phyloP scores from a whole-genome alignment of 306 rosid genomes.

The Prunus mongolica region DNA sequence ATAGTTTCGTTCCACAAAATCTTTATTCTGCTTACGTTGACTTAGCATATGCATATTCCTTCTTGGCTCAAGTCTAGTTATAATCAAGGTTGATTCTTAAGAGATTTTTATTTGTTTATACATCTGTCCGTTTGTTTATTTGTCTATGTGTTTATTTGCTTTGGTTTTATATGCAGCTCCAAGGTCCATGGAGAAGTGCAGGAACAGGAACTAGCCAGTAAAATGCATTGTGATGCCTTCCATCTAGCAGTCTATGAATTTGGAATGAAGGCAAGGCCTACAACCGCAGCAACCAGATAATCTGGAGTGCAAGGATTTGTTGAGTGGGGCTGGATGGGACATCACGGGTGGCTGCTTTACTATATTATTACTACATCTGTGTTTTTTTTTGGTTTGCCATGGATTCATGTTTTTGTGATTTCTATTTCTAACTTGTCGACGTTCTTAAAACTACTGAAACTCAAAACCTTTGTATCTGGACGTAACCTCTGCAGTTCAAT shows the following conservation, averaged over 20 bases:
- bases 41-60: neutral
- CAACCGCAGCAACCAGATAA: conserved; percentile 9
- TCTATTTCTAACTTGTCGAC: conserved; percentile 26
- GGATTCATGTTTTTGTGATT: conserved; percentile 33
- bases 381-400: conserved; percentile 19
- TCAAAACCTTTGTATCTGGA: conserved; percentile 27
- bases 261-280: conserved; percentile 18
- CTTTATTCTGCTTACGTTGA: neutral
- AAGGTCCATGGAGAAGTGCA: conserved; percentile 68
- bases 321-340: conserved; percentile 37
- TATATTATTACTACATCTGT: conserved; percentile 21
- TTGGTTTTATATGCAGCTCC: conserved; percentile 54
- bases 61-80: neutral
- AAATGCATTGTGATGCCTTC: conserved; percentile 19
- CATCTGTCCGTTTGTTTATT: neutral
- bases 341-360: conserved; percentile 30
- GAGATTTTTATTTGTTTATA: neutral
- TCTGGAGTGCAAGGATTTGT: conserved; percentile 20
- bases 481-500: conserved; percentile 9
- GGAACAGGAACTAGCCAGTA: conserved; percentile 52
- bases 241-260: conserved; percentile 26
- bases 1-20: too few relatives aligned
- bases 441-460: conserved; percentile 9
- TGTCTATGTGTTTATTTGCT: neutral
- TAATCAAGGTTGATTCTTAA: neutral